A percentile compares a stretch with the other conserved stretches of the same genome.
phyloP scores from a whole-genome alignment of 2,329 filamentous ascomycete genomes.

The Diplodia sapinea region DNA sequence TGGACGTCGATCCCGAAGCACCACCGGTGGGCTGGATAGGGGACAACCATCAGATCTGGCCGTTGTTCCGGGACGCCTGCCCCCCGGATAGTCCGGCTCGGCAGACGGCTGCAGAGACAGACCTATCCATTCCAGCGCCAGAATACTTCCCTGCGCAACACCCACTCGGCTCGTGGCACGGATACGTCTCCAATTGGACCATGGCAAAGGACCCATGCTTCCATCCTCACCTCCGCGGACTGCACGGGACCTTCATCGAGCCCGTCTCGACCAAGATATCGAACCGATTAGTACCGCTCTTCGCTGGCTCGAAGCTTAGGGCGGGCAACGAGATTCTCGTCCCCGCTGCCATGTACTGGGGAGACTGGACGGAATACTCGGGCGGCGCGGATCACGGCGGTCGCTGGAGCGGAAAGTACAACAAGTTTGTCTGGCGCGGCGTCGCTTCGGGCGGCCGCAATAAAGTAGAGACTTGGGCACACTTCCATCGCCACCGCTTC shows the following conservation, averaged over 20 bases:
- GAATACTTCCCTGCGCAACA: neutral
- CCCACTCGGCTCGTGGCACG: constrained; percentile 44
- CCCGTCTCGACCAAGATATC: constrained; percentile 52
- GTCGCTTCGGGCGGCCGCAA: constrained; percentile 51
- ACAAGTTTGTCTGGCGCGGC: constrained; percentile 54
- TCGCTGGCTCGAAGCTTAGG: constrained; percentile 57
- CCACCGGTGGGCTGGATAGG: neutral
- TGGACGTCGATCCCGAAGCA: neutral
- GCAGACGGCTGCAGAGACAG: neutral
- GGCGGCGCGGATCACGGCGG: constrained; percentile 49
- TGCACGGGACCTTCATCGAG: constrained; percentile 58
- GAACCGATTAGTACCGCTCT: constrained; percentile 54
- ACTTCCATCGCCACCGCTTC: constrained; percentile 78
- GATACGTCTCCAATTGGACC: constrained; percentile 57
- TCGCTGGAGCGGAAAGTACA: constrained; percentile 53
- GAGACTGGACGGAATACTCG: constrained; percentile 51
- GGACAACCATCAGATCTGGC: neutral
- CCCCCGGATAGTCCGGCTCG: neutral
- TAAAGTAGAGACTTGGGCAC: constrained; percentile 67
- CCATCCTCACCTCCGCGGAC: constrained; percentile 52
- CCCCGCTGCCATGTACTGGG: constrained; percentile 58
- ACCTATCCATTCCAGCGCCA: neutral
- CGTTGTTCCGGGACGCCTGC: neutral
- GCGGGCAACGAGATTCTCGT: constrained; percentile 61
- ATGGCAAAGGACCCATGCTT: constrained; percentile 53